A percentile compares a stretch with the other conserved stretches of the same genome.
Conservation (phyloP, 371 early-diverging fungal species). For the Rhizopus arrhizus region DNA sequence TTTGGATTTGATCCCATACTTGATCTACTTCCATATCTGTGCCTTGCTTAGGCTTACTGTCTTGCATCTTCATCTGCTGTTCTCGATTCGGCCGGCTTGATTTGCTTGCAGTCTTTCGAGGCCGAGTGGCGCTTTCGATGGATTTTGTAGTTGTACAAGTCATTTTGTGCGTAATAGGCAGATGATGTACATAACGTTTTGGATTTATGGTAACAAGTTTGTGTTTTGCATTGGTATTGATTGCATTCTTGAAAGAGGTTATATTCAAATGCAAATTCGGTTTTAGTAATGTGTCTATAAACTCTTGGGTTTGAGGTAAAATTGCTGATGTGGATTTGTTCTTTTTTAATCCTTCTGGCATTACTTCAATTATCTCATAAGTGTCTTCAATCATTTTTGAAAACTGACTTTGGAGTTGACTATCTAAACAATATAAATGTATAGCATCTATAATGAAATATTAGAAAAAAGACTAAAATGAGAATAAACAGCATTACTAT, state of each 20-base stretch:
- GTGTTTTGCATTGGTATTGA: conserved; percentile 10
- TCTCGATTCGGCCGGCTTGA: background rate
- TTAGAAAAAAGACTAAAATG: background rate
- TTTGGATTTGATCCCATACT: conserved; percentile 38
- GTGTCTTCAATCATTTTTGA: conserved; percentile 2
- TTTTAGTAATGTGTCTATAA: conserved; percentile 21
- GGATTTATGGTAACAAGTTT: conserved; percentile 18
- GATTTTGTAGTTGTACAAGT: conserved; percentile 6
- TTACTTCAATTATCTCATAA: conserved; percentile 6
- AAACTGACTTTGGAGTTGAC: conserved; percentile 24
- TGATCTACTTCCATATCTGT: conserved; percentile 16
- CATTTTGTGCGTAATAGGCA: conserved; percentile 14
- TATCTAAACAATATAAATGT: conserved; percentile 29
- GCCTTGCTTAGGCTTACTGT: background rate
- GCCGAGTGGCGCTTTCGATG: conserved; percentile 29
- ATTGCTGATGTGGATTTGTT: background rate
- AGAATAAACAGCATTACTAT: conserved; percentile 22
- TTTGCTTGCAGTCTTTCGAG: conserved; percentile 1
- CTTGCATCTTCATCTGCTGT: background rate
- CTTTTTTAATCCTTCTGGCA: conserved; percentile 15
- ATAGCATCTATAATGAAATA: conserved; percentile 16
- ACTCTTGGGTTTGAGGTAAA: conserved; percentile 15
- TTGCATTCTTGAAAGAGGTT: conserved; percentile 5
- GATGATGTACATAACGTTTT: conserved; percentile 19
- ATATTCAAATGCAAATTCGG: conserved; percentile 24